phyloP scores from a whole-genome alignment of 495 filamentous ascomycete species.

The Xeromyces bisporus region DNA sequence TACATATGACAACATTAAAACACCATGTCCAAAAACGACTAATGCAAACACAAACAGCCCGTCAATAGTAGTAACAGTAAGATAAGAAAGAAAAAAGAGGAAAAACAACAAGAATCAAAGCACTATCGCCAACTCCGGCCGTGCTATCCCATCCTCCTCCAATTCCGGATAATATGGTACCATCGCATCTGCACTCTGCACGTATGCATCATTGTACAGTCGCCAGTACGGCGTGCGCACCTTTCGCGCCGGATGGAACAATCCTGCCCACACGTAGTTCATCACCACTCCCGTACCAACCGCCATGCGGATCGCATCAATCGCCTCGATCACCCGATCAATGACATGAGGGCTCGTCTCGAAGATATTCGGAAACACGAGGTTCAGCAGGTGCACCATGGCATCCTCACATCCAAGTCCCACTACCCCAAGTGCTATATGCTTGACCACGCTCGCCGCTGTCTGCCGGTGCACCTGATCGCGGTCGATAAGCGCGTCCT shows the following conservation, averaged over 20 bases:
- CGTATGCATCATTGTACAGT: slow-evolving; percentile 94
- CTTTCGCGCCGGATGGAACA: slow-evolving; percentile 93
- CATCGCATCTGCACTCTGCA: slow-evolving; percentile 82
- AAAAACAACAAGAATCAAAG: slow-evolving; percentile 33
- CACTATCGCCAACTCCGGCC: slow-evolving; percentile 70
- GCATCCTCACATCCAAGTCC: slow-evolving; percentile 97
- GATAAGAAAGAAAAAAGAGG: slow-evolving; percentile 8
- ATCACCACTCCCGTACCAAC: slow-evolving; percentile 80
- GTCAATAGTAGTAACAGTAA: slow-evolving; percentile 11
- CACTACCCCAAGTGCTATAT: slow-evolving; percentile 88
- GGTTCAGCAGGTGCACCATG: slow-evolving; percentile 92
- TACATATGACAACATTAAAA: neutral
- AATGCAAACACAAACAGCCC: neutral
- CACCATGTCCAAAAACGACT: too few relatives aligned
- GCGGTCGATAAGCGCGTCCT: slow-evolving; percentile 93
- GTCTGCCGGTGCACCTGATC: slow-evolving; percentile 98
- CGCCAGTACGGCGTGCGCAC: slow-evolving; percentile 88
- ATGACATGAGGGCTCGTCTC: slow-evolving; percentile 98
- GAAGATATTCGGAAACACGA: slow-evolving; percentile 93
- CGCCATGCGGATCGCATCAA: slow-evolving; percentile 90
- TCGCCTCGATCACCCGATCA: slow-evolving; percentile 89
- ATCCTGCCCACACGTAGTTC: slow-evolving; percentile 94
- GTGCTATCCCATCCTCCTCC: slow-evolving; percentile 54
- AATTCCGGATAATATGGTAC: slow-evolving; percentile 86
- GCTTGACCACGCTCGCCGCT: slow-evolving; percentile 89